These are phyloP conservation scores for Ogataea dorogensis DNA, from an alignment of 805 yeast genomes.

Conservation along the genomic window DNA sequence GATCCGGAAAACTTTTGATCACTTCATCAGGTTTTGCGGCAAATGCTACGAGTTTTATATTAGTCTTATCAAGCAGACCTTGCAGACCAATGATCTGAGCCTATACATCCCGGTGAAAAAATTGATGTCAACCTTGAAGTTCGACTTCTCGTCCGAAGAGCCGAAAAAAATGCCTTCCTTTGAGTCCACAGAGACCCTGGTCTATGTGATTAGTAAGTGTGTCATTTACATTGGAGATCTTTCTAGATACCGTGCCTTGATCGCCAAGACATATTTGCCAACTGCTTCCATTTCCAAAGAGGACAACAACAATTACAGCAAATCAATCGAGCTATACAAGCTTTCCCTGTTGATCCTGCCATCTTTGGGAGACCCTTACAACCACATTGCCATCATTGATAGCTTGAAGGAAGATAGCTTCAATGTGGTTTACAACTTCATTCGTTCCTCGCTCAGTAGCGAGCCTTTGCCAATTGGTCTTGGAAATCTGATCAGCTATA, in stretches of 20 bases:
- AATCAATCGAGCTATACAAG: conserved; percentile 47
- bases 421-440: conserved; percentile 50
- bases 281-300: conserved; percentile 34
- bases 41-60: conserved; percentile 48
- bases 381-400: conserved; percentile 56
- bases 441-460: conserved; percentile 56
- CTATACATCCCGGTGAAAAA: conserved; percentile 35
- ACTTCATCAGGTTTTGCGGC: conserved; percentile 48
- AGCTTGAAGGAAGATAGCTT: conserved; percentile 49
- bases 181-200: conserved; percentile 25
- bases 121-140: conserved; percentile 30
- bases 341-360: conserved; percentile 59
- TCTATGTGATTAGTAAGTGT: conserved; percentile 48
- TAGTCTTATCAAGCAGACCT: conserved; percentile 39
- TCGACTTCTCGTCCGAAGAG: conserved; percentile 8
- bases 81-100: conserved; percentile 39
- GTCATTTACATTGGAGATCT: conserved; percentile 56
- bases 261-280: conserved; percentile 43
- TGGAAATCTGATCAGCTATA: conserved; percentile 41
- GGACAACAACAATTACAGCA: conserved; percentile 41
- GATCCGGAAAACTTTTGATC: conserved; percentile 52
- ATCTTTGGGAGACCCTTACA: conserved; percentile 64
- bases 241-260: conserved; percentile 52
- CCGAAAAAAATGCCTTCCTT: conserved; percentile 10
- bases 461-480: conserved; percentile 47